These are phyloP conservation scores for Phialemonium atrogriseum DNA, from an alignment of 2,329 filamentous ascomycete species.

Conservation along the genomic window DNA sequence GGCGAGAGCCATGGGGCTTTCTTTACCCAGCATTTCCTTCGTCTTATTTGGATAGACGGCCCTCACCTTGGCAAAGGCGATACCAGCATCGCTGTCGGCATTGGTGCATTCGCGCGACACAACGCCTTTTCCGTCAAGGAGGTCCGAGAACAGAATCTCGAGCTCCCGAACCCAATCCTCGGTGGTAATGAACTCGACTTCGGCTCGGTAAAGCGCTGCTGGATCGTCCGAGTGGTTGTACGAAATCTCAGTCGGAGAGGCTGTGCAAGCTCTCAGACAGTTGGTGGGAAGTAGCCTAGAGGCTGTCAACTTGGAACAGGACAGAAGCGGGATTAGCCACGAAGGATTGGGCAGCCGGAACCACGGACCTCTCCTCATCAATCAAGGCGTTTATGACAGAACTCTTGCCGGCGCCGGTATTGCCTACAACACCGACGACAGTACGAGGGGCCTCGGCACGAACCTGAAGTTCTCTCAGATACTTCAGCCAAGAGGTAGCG, in stretches of 20 bases:
- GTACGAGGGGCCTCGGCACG: too few relatives aligned
- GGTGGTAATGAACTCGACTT: constrained; percentile 46
- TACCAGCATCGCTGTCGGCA: constrained; percentile 29
- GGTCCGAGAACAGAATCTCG: constrained; percentile 35
- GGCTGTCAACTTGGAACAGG: too few relatives aligned
- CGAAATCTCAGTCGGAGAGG: constrained; percentile 50
- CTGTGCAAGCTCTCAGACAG: constrained; percentile 54
- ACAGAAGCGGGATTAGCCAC: too few relatives aligned
- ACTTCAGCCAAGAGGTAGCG: too few relatives aligned
- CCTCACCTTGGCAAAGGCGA: constrained; percentile 33
- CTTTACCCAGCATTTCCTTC: constrained; percentile 31
- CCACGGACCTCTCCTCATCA: constrained; percentile 54
- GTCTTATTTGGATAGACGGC: constrained; percentile 29
- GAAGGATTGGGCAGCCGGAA: neutral
- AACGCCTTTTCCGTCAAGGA: constrained; percentile 32
- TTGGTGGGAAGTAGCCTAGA: constrained; percentile 27
- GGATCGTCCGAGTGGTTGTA: constrained; percentile 38
- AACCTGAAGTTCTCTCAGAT: too few relatives aligned
- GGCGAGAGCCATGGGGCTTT: constrained; percentile 32
- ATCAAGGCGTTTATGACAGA: constrained; percentile 56
- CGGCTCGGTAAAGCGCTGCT: constrained; percentile 27
- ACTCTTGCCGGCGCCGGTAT: constrained; percentile 54
- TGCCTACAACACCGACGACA: constrained; percentile 52
- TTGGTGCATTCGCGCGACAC: constrained; percentile 19
- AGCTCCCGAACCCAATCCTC: constrained; percentile 47